A percentile compares a stretch with the other conserved stretches of the same genome.
Conservation (phyloP, 2,329 filamentous ascomycete genomes). For the Colletotrichum shisoi region DNA sequence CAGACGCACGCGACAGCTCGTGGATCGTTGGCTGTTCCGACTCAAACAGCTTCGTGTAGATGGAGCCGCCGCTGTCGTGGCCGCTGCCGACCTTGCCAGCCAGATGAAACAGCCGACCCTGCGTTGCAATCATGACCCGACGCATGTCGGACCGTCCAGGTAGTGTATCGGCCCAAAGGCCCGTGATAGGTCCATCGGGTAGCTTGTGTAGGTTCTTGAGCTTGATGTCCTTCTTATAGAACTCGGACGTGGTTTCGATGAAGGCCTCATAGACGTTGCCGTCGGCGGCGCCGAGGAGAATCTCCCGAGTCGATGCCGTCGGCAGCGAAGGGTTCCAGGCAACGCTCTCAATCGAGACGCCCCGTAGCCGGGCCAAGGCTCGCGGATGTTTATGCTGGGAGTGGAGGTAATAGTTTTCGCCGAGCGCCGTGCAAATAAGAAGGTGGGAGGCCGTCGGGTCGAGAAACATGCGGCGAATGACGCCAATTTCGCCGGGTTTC, state of each 20-base stretch:
- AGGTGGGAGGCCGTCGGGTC: conserved; percentile 96
- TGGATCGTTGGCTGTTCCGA: conserved; percentile 80
- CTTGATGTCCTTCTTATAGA: conserved; percentile 93
- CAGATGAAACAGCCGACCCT: conserved; percentile 80
- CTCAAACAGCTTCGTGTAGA: conserved; percentile 89
- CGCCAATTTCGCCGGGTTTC: conserved; percentile 86
- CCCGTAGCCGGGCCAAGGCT: conserved; percentile 80
- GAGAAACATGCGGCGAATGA: conserved; percentile 95
- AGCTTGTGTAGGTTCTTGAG: conserved; percentile 83
- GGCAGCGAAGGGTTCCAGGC: conserved; percentile 95
- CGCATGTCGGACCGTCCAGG: conserved; percentile 73
- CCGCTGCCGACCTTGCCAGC: conserved; percentile 77
- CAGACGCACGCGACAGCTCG: conserved; percentile 70
- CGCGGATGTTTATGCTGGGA: conserved; percentile 91
- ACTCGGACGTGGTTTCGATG: conserved; percentile 92
- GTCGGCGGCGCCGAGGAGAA: conserved; percentile 88
- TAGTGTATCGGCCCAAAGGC: conserved; percentile 82
- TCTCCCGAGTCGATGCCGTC: conserved; percentile 93
- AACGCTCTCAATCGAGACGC: conserved; percentile 85
- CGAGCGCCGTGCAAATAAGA: conserved; percentile 86
- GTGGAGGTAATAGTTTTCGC: conserved; percentile 98
- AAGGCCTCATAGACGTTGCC: conserved; percentile 95
- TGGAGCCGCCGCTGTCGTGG: conserved; percentile 81
- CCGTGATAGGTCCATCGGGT: conserved; percentile 82
- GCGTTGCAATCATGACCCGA: conserved; percentile 81